Base-by-base conservation (phyloP, 192 early-diverging fungal species). In the Funneliformis geosporum region DNA sequence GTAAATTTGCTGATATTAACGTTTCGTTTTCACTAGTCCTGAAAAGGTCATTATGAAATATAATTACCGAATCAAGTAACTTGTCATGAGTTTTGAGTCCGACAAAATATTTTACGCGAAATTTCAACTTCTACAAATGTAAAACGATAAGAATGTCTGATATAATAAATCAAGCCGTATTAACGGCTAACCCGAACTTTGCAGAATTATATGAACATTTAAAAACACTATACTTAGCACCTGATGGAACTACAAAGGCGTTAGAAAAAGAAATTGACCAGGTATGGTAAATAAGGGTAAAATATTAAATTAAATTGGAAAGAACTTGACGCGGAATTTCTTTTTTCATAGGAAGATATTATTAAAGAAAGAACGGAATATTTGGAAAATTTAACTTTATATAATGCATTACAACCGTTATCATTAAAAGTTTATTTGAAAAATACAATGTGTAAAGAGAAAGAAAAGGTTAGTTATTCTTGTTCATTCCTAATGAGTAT, bases 331-430 rank as follows among this genome's bases (percentile, higher is more conserved):
- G 18, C 60, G 12, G 18, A 16, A 47, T 27, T n/a, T 42, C 43
- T 76, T 40, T 16, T 62, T 38, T 21, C 62, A 2, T 62, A 76
- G 74, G 42, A 61, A 28, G 18, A 21, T 8, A 43, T 55, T 76
- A 21, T 42, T 16, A 39, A 38, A 43, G 74, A 76, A 18, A 76
- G 42, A 25, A 33, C 40, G 4, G 39, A 39, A 10, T 76, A 76
- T 61, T 76, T 43, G 7, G 74, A 76, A 62, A 40, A 60, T 61
- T 62, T 76, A 11, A 42, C 38, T 5, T 39, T 76, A 62, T 62
- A 76, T 64, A 76, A 76, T 62, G 74, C n/a, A 43, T 4, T 76
- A 18, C 23, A 76, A 61, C 28, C 61, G 25, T 61, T 62, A 6
- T 14, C 60, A 40, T 60, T 76, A 46, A 38, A 76, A 42, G 25